Conservation (phyloP, 2,329 filamentous ascomycete species). For the Coniochaeta hoffmannii region DNA sequence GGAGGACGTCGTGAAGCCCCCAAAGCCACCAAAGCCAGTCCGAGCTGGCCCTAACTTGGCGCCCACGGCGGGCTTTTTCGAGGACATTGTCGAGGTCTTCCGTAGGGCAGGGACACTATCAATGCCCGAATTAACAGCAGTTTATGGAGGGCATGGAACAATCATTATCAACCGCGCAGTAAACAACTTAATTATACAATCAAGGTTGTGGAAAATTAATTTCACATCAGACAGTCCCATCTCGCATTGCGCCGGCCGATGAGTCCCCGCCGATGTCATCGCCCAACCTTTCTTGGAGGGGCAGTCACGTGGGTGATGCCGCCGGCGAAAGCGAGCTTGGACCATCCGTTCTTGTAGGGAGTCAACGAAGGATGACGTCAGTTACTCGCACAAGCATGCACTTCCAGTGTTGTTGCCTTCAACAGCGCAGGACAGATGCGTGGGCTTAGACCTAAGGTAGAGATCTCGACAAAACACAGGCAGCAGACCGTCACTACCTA, state of each 20-base stretch:
- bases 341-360: neutral
- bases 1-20: constrained; percentile 31
- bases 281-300: neutral
- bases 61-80: neutral
- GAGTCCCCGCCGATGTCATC: constrained; percentile 1
- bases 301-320: neutral
- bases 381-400: neutral
- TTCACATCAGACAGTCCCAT: neutral
- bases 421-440: too few relatives aligned
- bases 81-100: neutral
- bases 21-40: constrained; percentile 34
- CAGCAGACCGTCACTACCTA: too few relatives aligned
- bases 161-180: too few relatives aligned
- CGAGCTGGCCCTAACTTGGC: constrained; percentile 9
- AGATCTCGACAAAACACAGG: too few relatives aligned
- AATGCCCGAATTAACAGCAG: too few relatives aligned
- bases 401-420: too few relatives aligned
- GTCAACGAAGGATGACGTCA: neutral
- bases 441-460: too few relatives aligned
- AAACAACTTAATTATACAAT: too few relatives aligned
- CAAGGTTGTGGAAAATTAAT: too few relatives aligned
- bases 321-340: neutral
- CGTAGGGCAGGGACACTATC: too few relatives aligned
- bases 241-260: neutral
- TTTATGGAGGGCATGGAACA: too few relatives aligned